Base-by-base conservation (phyloP, 371 early-diverging fungal genomes). In the Mortierella sp. region DNA sequence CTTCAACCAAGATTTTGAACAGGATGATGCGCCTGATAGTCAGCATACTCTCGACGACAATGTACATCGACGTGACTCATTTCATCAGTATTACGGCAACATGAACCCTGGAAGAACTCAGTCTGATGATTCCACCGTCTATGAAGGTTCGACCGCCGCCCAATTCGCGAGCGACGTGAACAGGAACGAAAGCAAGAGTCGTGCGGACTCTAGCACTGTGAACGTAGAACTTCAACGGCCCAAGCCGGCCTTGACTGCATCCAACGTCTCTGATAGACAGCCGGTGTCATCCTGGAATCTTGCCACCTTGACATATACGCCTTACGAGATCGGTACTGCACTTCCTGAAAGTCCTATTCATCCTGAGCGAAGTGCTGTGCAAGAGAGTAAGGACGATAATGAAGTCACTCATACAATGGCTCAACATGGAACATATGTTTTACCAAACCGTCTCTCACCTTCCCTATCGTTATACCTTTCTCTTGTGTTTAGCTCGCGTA, bases 1-100 rank as follows among this genome's bases (percentile, higher is more conserved):
- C 28, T 65, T 70, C 14, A 76, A 58, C 34, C 65, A 61, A 26
- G 76, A 76, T n/a, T 76, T 64, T 31, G 58, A 60, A 1, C 46
- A 21, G 19, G 76, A 65, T 0, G 57, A 63, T 6, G 26, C 21
- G 17, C 43, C 19, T 0, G 53, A 62, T 19, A 31, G 32, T 21
- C 24, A 47, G 15, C 24, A 28, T 17, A 42, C 39, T n/a, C 23
- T 15, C 3, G 56, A 68, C 6, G 56, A 60, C 17, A 6, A 26
- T 14, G 11, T 34, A 11, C 28, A 31, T 9, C 54, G 42, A 6
- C 39, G 50, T 2, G 55, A 60, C 31, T 59, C 50, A 12, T 52
- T 60, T 28, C 55, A 67, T 12, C 54, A 60, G 28, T 42, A 64
- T 49, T 50, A 42, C 64, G 42, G 28, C 34, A 41, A 49, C 24